Evolutionary conservation across 176 grass and related monocot species (phyloP).

Genomic region (Triticum timopheevii): DNA sequence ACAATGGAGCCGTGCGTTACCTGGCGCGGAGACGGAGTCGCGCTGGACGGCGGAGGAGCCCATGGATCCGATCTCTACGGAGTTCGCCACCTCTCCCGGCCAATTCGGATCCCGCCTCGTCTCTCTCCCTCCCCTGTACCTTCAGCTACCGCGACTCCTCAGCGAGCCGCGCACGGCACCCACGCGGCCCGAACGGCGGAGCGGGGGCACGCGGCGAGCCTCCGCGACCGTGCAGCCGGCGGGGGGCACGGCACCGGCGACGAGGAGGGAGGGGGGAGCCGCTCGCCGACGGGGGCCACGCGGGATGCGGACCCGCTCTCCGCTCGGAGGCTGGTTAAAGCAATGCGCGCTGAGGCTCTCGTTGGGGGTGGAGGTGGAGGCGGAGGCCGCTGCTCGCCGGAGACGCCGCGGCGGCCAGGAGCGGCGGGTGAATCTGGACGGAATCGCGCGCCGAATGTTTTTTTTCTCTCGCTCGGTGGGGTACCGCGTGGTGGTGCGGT

Average conservation of each 20-base stretch:
- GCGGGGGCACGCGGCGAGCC: neutral
- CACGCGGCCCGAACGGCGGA: neutral
- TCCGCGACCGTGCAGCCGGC: neutral
- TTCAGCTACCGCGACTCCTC: neutral
- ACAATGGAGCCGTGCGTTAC: neutral
- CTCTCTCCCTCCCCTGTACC: neutral
- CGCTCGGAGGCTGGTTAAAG: neutral
- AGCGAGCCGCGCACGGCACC: neutral
- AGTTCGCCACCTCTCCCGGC: slow-evolving; percentile 31
- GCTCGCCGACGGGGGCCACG: slow-evolving; percentile 11
- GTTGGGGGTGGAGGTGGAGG: neutral
- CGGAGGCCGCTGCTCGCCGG: neutral
- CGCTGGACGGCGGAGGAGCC: slow-evolving; percentile 32
- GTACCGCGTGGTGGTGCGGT: neutral
- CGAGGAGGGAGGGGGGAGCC: neutral
- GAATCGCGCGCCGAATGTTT: neutral
- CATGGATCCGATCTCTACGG: slow-evolving; percentile 50
- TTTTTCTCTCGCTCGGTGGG: neutral
- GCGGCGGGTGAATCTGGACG: neutral
- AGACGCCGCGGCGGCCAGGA: neutral
- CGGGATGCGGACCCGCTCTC: neutral
- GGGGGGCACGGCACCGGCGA: neutral
- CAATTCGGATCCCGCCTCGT: slow-evolving; percentile 14
- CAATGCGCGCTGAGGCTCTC: slow-evolving; percentile 9
- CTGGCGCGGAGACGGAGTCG: slow-evolving; percentile 20